phyloP scores from a whole-genome alignment of 148 eudicot genomes.

The Persicaria tinctoria region DNA sequence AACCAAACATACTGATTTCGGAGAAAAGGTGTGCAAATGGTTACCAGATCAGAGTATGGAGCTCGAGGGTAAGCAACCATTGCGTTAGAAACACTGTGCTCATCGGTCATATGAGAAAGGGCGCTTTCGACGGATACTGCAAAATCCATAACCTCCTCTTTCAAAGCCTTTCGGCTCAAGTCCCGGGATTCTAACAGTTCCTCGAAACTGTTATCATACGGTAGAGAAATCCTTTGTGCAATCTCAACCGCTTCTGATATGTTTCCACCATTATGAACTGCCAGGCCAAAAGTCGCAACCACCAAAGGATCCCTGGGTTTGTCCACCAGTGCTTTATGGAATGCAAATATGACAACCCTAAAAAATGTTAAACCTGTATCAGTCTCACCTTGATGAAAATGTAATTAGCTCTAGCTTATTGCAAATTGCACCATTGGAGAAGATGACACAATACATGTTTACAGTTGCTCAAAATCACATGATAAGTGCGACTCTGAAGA shows the following conservation, averaged over 20 bases:
- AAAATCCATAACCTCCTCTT: conserved; percentile 43
- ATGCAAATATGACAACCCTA: conserved; percentile 79
- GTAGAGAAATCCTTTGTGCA: conserved; percentile 36
- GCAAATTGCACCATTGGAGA: background rate
- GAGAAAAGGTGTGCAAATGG: background rate
- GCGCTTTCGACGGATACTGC: conserved; percentile 41
- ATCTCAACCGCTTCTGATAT: conserved; percentile 56
- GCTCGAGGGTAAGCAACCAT: conserved; percentile 65
- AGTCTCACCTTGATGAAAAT: background rate
- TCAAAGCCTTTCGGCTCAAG: conserved; percentile 22
- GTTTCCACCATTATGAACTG: conserved; percentile 81
- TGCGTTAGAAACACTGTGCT: conserved; percentile 52
- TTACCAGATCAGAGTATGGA: conserved; percentile 74
- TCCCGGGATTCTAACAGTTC: conserved; percentile 42
- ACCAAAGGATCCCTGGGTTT: conserved; percentile 64
- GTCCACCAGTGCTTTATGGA: conserved; percentile 60
- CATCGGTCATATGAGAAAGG: conserved; percentile 57
- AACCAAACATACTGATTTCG: background rate
- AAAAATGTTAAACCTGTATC: background rate
- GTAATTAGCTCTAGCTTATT: background rate
- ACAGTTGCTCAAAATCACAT: background rate
- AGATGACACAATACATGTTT: background rate
- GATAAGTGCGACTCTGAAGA: background rate
- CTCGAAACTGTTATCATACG: conserved; percentile 35
- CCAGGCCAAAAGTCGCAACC: conserved; percentile 67